Conservation (phyloP, 2,329 filamentous ascomycete genomes). For the Teratosphaeria epicoccoides region DNA sequence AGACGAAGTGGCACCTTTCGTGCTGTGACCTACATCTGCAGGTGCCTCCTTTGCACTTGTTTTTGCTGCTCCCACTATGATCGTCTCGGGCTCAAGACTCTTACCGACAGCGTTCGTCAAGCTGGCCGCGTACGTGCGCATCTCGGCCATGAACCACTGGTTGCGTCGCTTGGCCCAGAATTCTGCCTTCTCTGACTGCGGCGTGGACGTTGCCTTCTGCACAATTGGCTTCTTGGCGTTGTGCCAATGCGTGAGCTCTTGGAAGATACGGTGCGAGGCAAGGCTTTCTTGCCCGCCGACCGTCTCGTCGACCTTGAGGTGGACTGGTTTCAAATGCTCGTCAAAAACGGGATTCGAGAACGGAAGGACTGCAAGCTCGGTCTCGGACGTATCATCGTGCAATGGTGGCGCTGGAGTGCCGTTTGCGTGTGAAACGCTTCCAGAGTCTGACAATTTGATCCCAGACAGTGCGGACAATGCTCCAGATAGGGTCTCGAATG, state of each 20-base stretch:
- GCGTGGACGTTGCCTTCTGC: constrained; percentile 23
- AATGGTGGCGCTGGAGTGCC: neutral
- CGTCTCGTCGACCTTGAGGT: constrained; percentile 28
- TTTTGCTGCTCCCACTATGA: constrained; percentile 37
- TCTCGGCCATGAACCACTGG: constrained; percentile 58
- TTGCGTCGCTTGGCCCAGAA: constrained; percentile 39
- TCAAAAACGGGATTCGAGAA: constrained; percentile 41
- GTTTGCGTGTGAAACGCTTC: constrained; percentile 1
- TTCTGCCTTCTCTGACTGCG: constrained; percentile 23
- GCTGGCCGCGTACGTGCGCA: constrained; percentile 58
- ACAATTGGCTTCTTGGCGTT: constrained; percentile 45
- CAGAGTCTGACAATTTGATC: neutral
- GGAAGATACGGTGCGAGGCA: constrained; percentile 34
- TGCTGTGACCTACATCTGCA: neutral
- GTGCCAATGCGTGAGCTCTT: constrained; percentile 51
- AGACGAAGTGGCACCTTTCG: constrained; percentile 13
- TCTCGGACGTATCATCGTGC: neutral
- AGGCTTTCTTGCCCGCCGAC: constrained; percentile 23
- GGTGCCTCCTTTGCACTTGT: constrained; percentile 6
- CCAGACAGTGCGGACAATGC: constrained; percentile 11
- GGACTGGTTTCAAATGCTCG: constrained; percentile 36
- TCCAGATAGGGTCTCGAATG: constrained; percentile 14
- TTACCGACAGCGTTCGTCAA: constrained; percentile 56
- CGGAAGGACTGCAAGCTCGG: constrained; percentile 30
- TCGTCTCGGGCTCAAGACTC: constrained; percentile 51